Conservation (phyloP, 805 yeast genomes). For the Candida boleticola region DNA sequence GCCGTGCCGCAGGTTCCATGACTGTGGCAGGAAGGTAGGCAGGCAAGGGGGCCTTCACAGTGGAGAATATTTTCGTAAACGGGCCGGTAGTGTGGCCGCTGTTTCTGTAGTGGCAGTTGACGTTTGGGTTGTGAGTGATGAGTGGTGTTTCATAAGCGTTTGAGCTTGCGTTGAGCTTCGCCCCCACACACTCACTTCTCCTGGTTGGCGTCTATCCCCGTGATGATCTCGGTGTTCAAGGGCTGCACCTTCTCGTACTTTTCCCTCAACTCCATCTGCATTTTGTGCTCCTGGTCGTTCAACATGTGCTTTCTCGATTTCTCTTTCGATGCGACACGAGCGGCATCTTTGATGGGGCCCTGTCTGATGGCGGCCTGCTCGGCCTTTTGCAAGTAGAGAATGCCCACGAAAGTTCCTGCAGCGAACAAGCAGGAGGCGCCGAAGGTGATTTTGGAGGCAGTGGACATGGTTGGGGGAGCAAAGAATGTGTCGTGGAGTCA, state of each 20-base stretch:
- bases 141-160: too few species aligned
- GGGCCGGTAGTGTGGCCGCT: too few species aligned
- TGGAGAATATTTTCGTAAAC: too few species aligned
- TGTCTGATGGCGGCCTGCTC: conserved; percentile 73
- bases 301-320: conserved; percentile 42
- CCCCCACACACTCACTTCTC: too few species aligned
- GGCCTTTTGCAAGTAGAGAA: conserved; percentile 64
- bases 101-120: too few species aligned
- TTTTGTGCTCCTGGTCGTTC: conserved; percentile 64
- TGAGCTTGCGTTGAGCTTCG: too few species aligned
- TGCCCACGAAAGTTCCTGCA: conserved; percentile 61
- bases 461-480: conserved; percentile 73
- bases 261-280: conserved; percentile 58
- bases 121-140: too few species aligned
- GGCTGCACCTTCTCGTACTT: conserved; percentile 64
- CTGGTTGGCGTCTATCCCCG: conserved; percentile 31
- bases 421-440: conserved; percentile 56
- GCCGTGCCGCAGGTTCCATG: too few species aligned
- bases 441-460: conserved; percentile 74
- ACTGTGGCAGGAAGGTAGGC: too few species aligned
- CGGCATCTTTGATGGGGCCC: conserved; percentile 85
- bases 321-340: conserved; percentile 51
- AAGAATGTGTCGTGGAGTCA: too few species aligned
- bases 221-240: conserved; percentile 37
- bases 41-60: too few species aligned